Evolutionary conservation across 1,139 yeast genomes (phyloP).

Genomic region (Meyerozyma elateridarum): DNA sequence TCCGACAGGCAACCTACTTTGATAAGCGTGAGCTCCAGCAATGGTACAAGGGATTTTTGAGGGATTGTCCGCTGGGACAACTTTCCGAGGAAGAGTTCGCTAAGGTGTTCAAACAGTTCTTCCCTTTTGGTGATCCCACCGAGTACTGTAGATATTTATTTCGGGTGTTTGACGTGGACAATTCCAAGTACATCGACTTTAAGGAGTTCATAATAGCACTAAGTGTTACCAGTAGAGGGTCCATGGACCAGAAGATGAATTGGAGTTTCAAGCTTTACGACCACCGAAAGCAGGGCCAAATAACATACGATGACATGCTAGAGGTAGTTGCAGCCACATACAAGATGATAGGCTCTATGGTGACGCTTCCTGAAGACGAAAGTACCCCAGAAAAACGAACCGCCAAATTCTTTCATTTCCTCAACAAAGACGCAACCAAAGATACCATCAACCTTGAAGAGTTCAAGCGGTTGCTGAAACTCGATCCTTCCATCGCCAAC

Average conservation of each 20-base stretch:
- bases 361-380: conserved; percentile 85
- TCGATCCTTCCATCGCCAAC: conserved; percentile 76
- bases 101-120: conserved; percentile 90
- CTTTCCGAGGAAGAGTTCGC: conserved; percentile 83
- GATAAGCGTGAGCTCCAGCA: conserved; percentile 93
- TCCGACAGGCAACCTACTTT: conserved; percentile 84
- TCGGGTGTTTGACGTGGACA: conserved; percentile 81
- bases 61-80: conserved; percentile 93
- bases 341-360: conserved; percentile 96
- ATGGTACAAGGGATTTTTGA: conserved; percentile 93
- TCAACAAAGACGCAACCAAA: conserved; percentile 68
- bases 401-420: conserved; percentile 66
- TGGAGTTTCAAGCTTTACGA: conserved; percentile 92
- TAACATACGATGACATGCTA: conserved; percentile 74
- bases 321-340: conserved; percentile 79
- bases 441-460: conserved; percentile 69
- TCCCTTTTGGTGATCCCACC: conserved; percentile 96
- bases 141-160: conserved; percentile 88
- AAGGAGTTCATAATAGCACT: conserved; percentile 88
- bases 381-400: conserved; percentile 87
- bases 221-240: conserved; percentile 85
- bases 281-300: conserved; percentile 68
- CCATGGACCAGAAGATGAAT: conserved; percentile 75
- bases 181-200: conserved; percentile 80
- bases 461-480: conserved; percentile 73